Evolutionary conservation across 2,329 filamentous ascomycete species (phyloP), one percentile per base, ranked within the genome.

Genomic region (Periglandula ipomoeae): DNA sequence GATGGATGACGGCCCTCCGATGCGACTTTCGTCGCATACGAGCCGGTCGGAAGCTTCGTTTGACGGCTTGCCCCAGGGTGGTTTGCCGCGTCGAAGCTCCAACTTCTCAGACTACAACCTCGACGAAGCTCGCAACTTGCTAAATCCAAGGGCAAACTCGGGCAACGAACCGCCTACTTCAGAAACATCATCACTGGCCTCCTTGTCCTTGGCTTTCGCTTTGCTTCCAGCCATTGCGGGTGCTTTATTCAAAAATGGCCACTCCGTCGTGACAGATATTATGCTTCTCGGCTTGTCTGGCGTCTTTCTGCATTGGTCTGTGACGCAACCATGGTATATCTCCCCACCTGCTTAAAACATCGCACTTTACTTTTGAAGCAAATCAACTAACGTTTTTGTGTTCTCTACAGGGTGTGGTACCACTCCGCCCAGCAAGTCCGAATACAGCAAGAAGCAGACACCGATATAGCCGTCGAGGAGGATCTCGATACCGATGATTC

Each of bases 261-360:
- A 84, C 57, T 79, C 84, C 1, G 76, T 96, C 52, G 81, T 90
- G 48, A 95, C 89, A 0, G 91, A 97, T 65, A 68, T 95, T 24
- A 84, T 93, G 58, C 72, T 97, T 30, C 69, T 97, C 27, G 81
- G 78, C 3, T 67, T 97, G 52, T 87, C 87, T 2, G 87, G 85
- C 4, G 77, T 96, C 40, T 94, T 96, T 59, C 72, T 97, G 53
- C 90, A 95, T 63, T 96, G 89, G 88, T 90, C 87, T 44, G 85
- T 96, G 39, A 84, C 88, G 49, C 74, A 93, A 56, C 91, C 91
- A 57, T 97, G 91, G 90, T 90, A 71, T 62, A 77, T 53, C 22
- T 27, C 24, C 19, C 17, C 30, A 37, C 10, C 13, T 42, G 13
- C 2, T 30, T 13, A 10, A 37, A 39, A 22, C 5, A 5, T 5